Evolutionary conservation across 176 grass and related monocot species (phyloP), one percentile per base, ranked within the genome.

Genomic region (Triticum timopheevii): DNA sequence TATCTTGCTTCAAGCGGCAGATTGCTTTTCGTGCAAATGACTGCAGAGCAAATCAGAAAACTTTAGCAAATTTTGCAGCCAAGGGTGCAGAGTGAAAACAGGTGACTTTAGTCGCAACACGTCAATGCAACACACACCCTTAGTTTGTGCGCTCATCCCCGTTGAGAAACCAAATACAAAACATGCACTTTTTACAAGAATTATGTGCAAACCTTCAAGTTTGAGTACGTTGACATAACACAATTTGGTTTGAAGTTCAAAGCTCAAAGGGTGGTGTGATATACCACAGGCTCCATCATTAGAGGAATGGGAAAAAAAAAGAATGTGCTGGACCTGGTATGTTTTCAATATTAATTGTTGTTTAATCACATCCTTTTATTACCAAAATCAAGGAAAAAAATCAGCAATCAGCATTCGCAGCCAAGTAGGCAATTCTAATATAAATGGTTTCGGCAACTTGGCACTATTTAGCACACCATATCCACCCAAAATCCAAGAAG

Each of bases 341-440:
- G 4, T 22, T 33, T 4, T 28, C 73, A 56, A 56, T 19, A 52
- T 68, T 65, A 20, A 34, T 47, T 50, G 9, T 31, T 67, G 62
- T 24, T 10, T 40, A 31, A 65, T 2, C 19, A 16, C 38, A 65
- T 63, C 28, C 17, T 22, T 22, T 20, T 22, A 47, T 42, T 42
- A 20, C 39, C 35, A 49, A 76, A 33, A 19, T 65, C 28, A 62
- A 23, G 13, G 10, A 50, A 63, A 50, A 50, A 67, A 64, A 1
- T 85, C 40, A 85, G 72, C 36, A 64, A 16, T 77, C 19, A 77
- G 72, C 34, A 65, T 28, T 77, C 34, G 19, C 72, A 36, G 27
- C 28, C 19, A 36, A 49, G 27, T 15, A 66, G 61, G 61, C 28
- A 54, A 67, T 61, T 52, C 25, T 76, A 47, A 31, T 31, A 42